Evolutionary conservation across 164 flowering plant genomes (phyloP).

Genomic region (Aristolochia fimbriata): DNA sequence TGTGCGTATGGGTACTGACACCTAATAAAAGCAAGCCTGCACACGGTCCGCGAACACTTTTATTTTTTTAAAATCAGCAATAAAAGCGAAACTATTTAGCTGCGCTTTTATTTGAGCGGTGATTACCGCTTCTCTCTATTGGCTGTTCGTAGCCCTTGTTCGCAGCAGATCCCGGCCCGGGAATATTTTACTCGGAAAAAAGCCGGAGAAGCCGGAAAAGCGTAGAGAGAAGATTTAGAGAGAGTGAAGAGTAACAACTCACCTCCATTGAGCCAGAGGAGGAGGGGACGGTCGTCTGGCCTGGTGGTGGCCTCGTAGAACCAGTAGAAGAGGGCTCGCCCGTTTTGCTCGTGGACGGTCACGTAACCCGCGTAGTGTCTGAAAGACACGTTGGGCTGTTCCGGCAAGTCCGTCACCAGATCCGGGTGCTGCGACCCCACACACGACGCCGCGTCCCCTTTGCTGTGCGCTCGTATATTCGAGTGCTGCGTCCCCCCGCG

Average conservation of each 20-base stretch:
- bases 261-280: conserved; percentile 30
- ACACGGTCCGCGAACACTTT: too few species aligned
- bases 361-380: conserved; percentile 24
- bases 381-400: conserved; percentile 21
- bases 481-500: too few species aligned
- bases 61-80: too few species aligned
- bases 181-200: too few species aligned
- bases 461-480: conserved; percentile 1
- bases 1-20: too few species aligned
- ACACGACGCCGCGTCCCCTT: not conserved
- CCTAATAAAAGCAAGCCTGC: too few species aligned
- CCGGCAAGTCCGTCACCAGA: conserved; percentile 22
- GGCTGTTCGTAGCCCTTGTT: too few species aligned
- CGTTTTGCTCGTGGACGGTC: conserved; percentile 20
- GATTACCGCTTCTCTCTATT: too few species aligned
- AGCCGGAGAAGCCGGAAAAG: not conserved
- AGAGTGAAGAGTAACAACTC: not conserved
- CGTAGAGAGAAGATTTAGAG: not conserved
- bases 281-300: conserved; percentile 19
- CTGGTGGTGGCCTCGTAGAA: conserved; percentile 19
- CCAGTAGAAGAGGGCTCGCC: conserved; percentile 30
- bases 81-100: too few species aligned
- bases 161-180: too few species aligned
- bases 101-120: too few species aligned
- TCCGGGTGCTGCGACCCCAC: conserved; percentile 6